Conservation (phyloP, 1,284 basidiomycete genomes). For the Apiotrichum porosum region DNA sequence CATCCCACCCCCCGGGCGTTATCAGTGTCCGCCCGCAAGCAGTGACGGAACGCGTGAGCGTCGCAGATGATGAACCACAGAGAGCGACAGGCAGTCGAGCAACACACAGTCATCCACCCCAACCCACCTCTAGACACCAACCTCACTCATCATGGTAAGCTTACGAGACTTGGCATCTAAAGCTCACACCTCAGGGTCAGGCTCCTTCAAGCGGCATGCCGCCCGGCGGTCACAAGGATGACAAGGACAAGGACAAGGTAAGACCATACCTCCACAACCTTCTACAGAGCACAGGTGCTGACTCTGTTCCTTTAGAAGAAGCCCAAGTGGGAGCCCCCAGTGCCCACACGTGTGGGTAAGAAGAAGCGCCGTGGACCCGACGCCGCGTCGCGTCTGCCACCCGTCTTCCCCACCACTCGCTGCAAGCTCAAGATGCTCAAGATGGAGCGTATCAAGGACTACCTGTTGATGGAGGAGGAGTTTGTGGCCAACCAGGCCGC, state of each 20-base stretch:
- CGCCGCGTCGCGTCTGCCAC: conserved; percentile 83
- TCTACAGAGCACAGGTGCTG: neutral
- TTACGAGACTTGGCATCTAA: no score
- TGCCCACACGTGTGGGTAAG: conserved; percentile 95
- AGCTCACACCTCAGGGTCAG: conserved; percentile 61
- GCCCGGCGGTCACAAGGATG: conserved; percentile 46
- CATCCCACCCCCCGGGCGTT: neutral
- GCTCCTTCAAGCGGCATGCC: conserved; percentile 60
- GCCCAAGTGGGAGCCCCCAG: conserved; percentile 93
- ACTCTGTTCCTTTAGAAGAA: conserved; percentile 53
- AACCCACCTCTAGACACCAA: no score
- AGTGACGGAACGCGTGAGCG: conserved; percentile 1
- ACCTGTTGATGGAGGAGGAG: conserved; percentile 93
- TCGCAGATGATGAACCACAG: no score
- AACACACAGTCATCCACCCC: no score
- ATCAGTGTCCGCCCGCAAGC: no score
- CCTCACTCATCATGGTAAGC: conserved; percentile 11
- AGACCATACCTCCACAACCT: conserved; percentile 1
- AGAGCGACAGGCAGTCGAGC: no score
- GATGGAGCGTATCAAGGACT: conserved; percentile 96
- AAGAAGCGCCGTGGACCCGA: conserved; percentile 88
- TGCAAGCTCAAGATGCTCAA: conserved; percentile 95
- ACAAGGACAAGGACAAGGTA: conserved; percentile 61
- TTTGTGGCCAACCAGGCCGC: conserved; percentile 95
- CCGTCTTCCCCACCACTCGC: conserved; percentile 90